phyloP scores from a whole-genome alignment of 2,329 filamentous ascomycete genomes.

The Penicillium crustosum region DNA sequence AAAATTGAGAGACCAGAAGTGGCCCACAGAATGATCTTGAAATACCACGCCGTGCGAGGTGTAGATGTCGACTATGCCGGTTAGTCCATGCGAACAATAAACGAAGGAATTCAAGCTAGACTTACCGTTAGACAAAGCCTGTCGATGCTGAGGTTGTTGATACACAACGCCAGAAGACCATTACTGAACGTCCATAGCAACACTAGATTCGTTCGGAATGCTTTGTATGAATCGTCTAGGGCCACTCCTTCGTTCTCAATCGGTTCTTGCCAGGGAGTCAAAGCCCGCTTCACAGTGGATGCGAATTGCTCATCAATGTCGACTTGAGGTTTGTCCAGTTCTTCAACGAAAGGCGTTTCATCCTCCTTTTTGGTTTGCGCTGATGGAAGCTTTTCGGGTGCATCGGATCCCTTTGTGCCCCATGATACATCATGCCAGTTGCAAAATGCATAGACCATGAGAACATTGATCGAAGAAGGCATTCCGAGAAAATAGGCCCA shows the following conservation, averaged over 20 bases:
- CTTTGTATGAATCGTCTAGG: conserved; percentile 95
- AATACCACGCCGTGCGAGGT: conserved; percentile 15
- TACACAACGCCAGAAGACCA: conserved; percentile 73
- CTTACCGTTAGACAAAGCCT: conserved; percentile 22
- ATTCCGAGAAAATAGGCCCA: conserved; percentile 84
- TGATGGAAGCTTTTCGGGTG: conserved; percentile 82
- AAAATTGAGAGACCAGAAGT: conserved; percentile 23
- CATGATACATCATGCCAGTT: conserved; percentile 99
- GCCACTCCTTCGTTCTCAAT: conserved; percentile 76
- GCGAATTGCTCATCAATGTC: conserved; percentile 97
- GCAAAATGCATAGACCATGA: conserved; percentile 98
- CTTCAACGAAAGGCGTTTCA: conserved; percentile 82
- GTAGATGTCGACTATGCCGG: conserved; percentile 1
- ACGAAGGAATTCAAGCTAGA: neutral
- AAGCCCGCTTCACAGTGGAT: conserved; percentile 84
- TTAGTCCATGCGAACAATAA: neutral
- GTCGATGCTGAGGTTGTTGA: conserved; percentile 66
- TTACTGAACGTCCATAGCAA: conserved; percentile 93
- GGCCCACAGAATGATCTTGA: conserved; percentile 19
- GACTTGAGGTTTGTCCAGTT: conserved; percentile 89
- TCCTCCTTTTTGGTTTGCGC: conserved; percentile 83
- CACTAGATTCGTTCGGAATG: conserved; percentile 91
- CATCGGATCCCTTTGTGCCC: conserved; percentile 97
- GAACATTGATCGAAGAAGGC: conserved; percentile 95
- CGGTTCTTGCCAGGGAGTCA: conserved; percentile 74